phyloP scores from a whole-genome alignment of 1,139 yeast genomes.

The Candida anutae region DNA sequence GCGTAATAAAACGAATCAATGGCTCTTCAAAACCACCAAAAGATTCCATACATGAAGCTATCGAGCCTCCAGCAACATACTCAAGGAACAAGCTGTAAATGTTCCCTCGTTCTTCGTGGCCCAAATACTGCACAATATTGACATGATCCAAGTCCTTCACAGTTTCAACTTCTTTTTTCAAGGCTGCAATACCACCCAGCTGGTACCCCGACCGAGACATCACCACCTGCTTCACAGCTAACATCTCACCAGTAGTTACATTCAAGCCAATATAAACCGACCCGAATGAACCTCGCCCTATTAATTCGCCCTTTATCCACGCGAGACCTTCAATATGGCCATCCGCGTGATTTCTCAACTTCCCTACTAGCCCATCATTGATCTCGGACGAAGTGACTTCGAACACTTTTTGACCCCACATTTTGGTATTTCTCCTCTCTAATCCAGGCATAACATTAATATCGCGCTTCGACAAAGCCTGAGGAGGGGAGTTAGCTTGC shows the following conservation, averaged over 20 bases:
- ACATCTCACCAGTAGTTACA: slow-evolving; percentile 96
- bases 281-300: slow-evolving; percentile 98
- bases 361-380: slow-evolving; percentile 50
- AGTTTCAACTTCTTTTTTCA: slow-evolving; percentile 87
- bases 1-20: slow-evolving; percentile 63
- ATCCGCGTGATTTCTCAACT: slow-evolving; percentile 41
- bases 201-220: slow-evolving; percentile 35
- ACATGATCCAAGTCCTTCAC: slow-evolving; percentile 90
- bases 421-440: slow-evolving; percentile 77
- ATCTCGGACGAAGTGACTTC: slow-evolving; percentile 79
- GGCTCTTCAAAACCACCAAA: slow-evolving; percentile 83
- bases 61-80: slow-evolving; percentile 97
- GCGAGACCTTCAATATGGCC: slow-evolving; percentile 82
- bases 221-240: slow-evolving; percentile 93
- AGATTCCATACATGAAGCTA: slow-evolving; percentile 75
- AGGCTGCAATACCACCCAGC: slow-evolving; percentile 66
- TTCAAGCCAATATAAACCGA: slow-evolving; percentile 87
- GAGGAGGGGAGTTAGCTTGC: slow-evolving; percentile 33
- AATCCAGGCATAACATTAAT: slow-evolving; percentile 29
- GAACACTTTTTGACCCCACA: slow-evolving; percentile 95
- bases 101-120: slow-evolving; percentile 72
- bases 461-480: slow-evolving; percentile 62
- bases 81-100: slow-evolving; percentile 84
- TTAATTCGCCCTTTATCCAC: slow-evolving; percentile 96
- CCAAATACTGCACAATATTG: slow-evolving; percentile 91